These are phyloP conservation scores for Candida golubevii DNA, from an alignment of 805 yeast species.

Conservation along the genomic window DNA sequence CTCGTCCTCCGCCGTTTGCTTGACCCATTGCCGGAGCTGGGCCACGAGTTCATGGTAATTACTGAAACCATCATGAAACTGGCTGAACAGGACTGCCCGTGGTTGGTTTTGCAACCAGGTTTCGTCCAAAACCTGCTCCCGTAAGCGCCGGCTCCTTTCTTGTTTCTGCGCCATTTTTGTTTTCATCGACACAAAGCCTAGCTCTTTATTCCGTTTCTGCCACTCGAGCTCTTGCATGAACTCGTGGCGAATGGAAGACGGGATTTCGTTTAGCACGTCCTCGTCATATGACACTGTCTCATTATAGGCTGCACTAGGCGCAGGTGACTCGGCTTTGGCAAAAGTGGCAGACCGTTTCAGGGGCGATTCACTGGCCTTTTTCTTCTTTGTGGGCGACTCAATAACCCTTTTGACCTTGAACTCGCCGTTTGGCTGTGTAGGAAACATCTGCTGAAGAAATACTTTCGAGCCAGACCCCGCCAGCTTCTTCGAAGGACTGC, in stretches of 20 bases:
- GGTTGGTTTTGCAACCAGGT: slow-evolving; percentile 13
- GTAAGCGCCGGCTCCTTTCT: slow-evolving; percentile 1
- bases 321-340: slow-evolving; percentile 2
- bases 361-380: slow-evolving; percentile 18
- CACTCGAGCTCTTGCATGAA: slow-evolving; percentile 33
- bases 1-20: slow-evolving; percentile 8
- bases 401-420: slow-evolving; percentile 30
- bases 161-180: slow-evolving; percentile 21
- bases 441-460: slow-evolving; percentile 36
- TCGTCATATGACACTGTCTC: slow-evolving; percentile 32
- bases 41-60: slow-evolving; percentile 6
- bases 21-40: slow-evolving; percentile 13
- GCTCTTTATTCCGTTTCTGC: slow-evolving; percentile 23
- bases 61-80: slow-evolving; percentile 1
- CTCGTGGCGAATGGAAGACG: slow-evolving; percentile 34
- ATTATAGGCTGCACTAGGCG: slow-evolving; percentile 17
- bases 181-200: slow-evolving; percentile 24
- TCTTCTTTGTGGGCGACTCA: slow-evolving; percentile 26
- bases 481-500: slow-evolving; percentile 4
- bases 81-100: not conserved
- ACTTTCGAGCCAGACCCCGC: slow-evolving; percentile 18
- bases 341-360: slow-evolving; percentile 6
- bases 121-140: slow-evolving; percentile 5
- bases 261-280: slow-evolving; percentile 34
- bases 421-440: slow-evolving; percentile 25